Percentiles rank a stretch among this genome's conserved stretches.
Conservation (phyloP, 306 rosid species). For the barrel medic (Medicago truncatula) region DNA sequence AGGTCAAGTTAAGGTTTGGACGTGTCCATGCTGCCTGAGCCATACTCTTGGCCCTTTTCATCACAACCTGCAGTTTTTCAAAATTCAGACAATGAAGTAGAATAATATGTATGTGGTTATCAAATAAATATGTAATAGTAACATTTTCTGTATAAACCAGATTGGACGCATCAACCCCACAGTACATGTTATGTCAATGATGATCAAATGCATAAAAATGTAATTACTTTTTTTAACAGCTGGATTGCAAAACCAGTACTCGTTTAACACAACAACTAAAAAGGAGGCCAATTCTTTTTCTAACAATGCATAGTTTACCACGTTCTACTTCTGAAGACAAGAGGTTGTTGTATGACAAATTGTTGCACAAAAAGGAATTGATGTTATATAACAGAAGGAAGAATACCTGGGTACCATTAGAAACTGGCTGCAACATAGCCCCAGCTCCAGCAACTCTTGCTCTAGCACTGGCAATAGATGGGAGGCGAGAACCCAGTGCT, state of each 20-base stretch:
- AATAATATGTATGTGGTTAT: slow-evolving; percentile 12
- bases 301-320: background rate
- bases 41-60: slow-evolving; percentile 95
- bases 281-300: background rate
- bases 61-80: slow-evolving; percentile 68
- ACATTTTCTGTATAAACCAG: slow-evolving; percentile 21
- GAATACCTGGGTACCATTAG: slow-evolving; percentile 89
- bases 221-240: background rate
- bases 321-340: slow-evolving; percentile 23
- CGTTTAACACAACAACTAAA: slow-evolving; percentile 16
- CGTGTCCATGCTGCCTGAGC: slow-evolving; percentile 98
- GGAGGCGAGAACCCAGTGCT: slow-evolving; percentile 95
- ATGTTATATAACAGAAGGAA: slow-evolving; percentile 26
- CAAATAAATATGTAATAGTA: slow-evolving; percentile 21
- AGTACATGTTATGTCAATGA: slow-evolving; percentile 1
- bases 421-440: slow-evolving; percentile 90
- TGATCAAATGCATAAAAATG: background rate
- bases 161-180: background rate
- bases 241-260: slow-evolving; percentile 23
- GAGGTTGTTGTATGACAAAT: slow-evolving; percentile 18
- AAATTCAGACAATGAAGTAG: slow-evolving; percentile 29
- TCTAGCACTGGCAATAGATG: slow-evolving; percentile 90
- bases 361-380: background rate
- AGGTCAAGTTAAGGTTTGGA: slow-evolving; percentile 68
- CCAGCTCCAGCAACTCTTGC: slow-evolving; percentile 97